Base-by-base conservation (phyloP, 768 basidiomycete genomes). In the Boletellus ananiceps region DNA sequence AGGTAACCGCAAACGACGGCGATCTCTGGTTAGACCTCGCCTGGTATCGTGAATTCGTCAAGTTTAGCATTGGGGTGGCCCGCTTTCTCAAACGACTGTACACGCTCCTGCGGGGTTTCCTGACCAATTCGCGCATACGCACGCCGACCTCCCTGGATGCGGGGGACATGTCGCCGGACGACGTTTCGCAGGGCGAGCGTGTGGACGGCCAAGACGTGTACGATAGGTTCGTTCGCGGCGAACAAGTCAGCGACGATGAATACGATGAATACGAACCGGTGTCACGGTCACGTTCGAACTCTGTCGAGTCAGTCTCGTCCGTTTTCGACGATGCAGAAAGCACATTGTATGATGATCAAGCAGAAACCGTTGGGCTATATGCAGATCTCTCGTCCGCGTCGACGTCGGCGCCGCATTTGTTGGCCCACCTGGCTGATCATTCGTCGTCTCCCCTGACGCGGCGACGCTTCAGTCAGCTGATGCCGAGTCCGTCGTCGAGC, bases 141-240 rank as follows among this genome's bases (percentile, higher is more conserved):
- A 25, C 23, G 23, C 23, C 23, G 23, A 2, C 34, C 16, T 50
- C 53, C 25, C 27, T 35, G 46, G 56, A 36, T 27, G 36, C 23
- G 16, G 53, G 44, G 42, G 54, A 51, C 46, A 34, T 23, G 46
- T 19, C 29, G 25, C 34, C n/a, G 37, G 52, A 47, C 44, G 57
- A 48, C 37, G 42, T 40, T 41, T 16, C 16, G 12, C 53, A 50
- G 23, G 33, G 21, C 29, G 56, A 33, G 21, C 58, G 55, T n/a
- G 53, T 52, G 38, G 68, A 55, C 19, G 72, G 74, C 5, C 66
- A 59, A 23, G 72, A 74, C 33, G 49, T 76, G 2, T 86, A 86
- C 61, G 64, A 68, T 50, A 70, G 77, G 29, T 87, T 88, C 57
- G 66, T 86, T 52, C 71, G 75, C 14, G 86, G 83, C 11, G 84